phyloP scores from a whole-genome alignment of 352 stramenopile species.

The Phytophthora fragariae region DNA sequence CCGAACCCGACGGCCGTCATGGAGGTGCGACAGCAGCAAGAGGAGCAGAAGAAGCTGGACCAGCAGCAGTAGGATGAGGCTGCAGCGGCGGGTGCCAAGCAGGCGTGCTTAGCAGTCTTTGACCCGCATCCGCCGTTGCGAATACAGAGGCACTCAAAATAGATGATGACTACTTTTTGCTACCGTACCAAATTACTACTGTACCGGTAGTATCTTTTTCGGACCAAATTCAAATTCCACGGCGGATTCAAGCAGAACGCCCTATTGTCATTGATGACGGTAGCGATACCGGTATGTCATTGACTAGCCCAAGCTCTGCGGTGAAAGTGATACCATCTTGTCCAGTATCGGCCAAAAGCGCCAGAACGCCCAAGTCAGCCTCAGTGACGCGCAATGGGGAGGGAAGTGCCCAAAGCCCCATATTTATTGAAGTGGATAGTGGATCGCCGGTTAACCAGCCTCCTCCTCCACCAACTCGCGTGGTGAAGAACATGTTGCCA shows the following conservation, averaged over 20 bases:
- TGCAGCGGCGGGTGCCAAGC: conserved; percentile 29
- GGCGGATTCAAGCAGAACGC: not conserved
- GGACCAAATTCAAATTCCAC: not conserved
- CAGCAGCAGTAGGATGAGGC: conserved; percentile 44
- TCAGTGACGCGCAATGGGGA: not conserved
- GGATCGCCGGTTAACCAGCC: not conserved
- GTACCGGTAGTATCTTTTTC: not conserved
- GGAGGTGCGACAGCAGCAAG: conserved; percentile 56
- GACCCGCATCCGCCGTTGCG: conserved; percentile 34
- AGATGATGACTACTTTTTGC: conserved; percentile 39
- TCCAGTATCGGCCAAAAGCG: not conserved
- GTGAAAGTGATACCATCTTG: not conserved
- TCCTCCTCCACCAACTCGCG: not conserved
- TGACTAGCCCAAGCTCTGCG: not conserved
- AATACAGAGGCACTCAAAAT: conserved; percentile 36
- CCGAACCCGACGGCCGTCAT: conserved; percentile 70
- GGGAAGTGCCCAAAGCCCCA: not conserved
- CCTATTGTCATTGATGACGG: not conserved
- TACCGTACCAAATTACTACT: conserved; percentile 2
- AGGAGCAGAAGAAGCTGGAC: conserved; percentile 39
- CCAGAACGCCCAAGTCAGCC: not conserved
- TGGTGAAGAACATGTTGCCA: not conserved
- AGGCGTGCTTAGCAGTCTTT: conserved; percentile 19
- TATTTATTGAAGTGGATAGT: not conserved
- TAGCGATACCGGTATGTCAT: not conserved